These are phyloP conservation scores for Backusella westeae DNA, from an alignment of 192 early-diverging fungal species.

Conservation along the genomic window DNA sequence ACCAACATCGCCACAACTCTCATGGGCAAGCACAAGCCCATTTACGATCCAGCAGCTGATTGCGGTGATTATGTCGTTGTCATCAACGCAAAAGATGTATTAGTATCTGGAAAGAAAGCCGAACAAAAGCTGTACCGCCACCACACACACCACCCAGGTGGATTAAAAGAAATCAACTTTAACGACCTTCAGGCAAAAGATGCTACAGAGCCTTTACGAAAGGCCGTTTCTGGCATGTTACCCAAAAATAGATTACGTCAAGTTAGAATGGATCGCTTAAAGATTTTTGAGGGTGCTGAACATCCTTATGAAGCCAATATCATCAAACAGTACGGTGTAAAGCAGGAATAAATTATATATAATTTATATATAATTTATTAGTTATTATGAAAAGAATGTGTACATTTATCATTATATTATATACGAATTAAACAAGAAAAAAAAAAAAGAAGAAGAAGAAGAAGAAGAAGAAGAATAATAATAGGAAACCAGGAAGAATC, in stretches of 20 bases:
- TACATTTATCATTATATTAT: not conserved
- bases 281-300: slow-evolving; percentile 80
- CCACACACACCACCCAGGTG: slow-evolving; percentile 86
- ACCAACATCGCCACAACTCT: slow-evolving; percentile 85
- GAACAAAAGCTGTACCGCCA: slow-evolving; percentile 85
- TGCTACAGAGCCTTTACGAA: slow-evolving; percentile 78
- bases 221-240: slow-evolving; percentile 92
- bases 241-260: slow-evolving; percentile 92
- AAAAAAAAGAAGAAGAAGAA: not conserved
- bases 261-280: slow-evolving; percentile 68
- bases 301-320: slow-evolving; percentile 90
- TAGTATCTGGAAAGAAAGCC: slow-evolving; percentile 80
- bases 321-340: slow-evolving; percentile 65
- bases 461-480: not conserved
- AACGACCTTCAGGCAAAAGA: slow-evolving; percentile 72
- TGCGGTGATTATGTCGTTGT: slow-evolving; percentile 97
- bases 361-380: not conserved
- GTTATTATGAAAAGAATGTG: not conserved
- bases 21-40: slow-evolving; percentile 97
- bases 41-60: slow-evolving; percentile 87
- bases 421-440: not conserved
- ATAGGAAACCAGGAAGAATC: not conserved
- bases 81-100: slow-evolving; percentile 81
- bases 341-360: not conserved
- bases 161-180: slow-evolving; percentile 77